Percentiles rank a stretch among this genome's conserved stretches.
Conservation (phyloP, 1,284 basidiomycete species). For the Kwoniella shivajii region DNA sequence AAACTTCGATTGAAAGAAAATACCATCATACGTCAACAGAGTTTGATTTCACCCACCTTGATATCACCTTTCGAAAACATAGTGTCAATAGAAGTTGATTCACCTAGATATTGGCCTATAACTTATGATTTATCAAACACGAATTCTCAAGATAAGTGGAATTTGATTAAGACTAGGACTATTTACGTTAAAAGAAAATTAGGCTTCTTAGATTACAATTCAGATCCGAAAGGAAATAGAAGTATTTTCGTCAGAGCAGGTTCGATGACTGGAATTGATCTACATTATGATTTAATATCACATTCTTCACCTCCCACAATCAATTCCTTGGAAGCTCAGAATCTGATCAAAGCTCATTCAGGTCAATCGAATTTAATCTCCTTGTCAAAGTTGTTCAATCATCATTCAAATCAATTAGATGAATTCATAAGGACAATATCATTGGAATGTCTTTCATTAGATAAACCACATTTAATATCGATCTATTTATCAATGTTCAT, state of each 20-base stretch:
- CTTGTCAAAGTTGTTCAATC: constrained; percentile 69
- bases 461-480: constrained; percentile 77
- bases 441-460: constrained; percentile 83
- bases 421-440: constrained; percentile 74
- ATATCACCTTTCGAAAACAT: constrained; percentile 83
- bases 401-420: constrained; percentile 50
- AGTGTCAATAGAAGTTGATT: constrained; percentile 78
- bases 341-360: constrained; percentile 82
- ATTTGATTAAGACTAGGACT: constrained; percentile 73
- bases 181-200: constrained; percentile 89
- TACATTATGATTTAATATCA: constrained; percentile 76
- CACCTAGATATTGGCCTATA: constrained; percentile 92
- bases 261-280: constrained; percentile 68
- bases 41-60: constrained; percentile 85
- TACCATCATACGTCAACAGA: constrained; percentile 60
- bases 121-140: constrained; percentile 65
- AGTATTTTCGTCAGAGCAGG: constrained; percentile 80
- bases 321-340: constrained; percentile 66
- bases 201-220: constrained; percentile 87
- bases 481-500: constrained; percentile 66
- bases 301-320: constrained; percentile 65
- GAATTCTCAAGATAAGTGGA: constrained; percentile 66
- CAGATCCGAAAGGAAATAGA: constrained; percentile 88
- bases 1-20: constrained; percentile 74
- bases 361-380: constrained; percentile 73